Base-by-base conservation (phyloP, 225 moss, liverwort and hornwort genomes). In the Pleurozium schreberi region DNA sequence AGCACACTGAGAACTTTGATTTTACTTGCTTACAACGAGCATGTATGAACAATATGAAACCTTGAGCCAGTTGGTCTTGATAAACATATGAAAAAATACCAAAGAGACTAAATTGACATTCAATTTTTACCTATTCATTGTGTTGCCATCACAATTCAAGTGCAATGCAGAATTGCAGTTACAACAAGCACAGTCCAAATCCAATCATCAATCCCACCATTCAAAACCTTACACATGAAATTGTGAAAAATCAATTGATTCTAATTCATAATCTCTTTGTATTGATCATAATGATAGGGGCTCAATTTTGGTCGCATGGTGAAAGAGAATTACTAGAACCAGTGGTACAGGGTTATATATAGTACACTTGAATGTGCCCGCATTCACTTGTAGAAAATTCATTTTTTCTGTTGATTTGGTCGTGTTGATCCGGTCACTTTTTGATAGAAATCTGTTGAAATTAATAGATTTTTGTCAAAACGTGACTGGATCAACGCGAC, bases 211-310 rank as follows among this genome's bases (percentile, higher is more conserved):
- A 21, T 75, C 34, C 33, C 20, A 50, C 34, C 34, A 50, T 50
- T 50, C 5, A 50, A 0, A 50, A 21, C 50, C 12, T n/a, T 75
- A 75, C 50, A 21, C 4, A 49, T 49, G 49, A 31, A 4, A 49
- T 19, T 31, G 33, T 75, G 20, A 31, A 3, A 31, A 47, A 75
- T 1, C 2, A 33, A 75, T 33, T 33, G 13, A 50, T 21, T 34
- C 13, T 11, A 75, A 33, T 49, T 49, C 12, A 31, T 33, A 50
- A 33, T 49, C 18, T 74, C 19, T 6, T 31, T 31, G 4, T 20
- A 50, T 1, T 5, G 3, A 75, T 33, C 13, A 50, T 12, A 33
- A 6, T 11, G 34, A 2, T 50, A 0, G 1, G 5, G 16, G 13
- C 2, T 34, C 50, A 50, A 33, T 34, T 21, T 2, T 13, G 0